Base-by-base conservation (phyloP, 2,329 filamentous ascomycete genomes). In the Hypoxylon sp. region DNA sequence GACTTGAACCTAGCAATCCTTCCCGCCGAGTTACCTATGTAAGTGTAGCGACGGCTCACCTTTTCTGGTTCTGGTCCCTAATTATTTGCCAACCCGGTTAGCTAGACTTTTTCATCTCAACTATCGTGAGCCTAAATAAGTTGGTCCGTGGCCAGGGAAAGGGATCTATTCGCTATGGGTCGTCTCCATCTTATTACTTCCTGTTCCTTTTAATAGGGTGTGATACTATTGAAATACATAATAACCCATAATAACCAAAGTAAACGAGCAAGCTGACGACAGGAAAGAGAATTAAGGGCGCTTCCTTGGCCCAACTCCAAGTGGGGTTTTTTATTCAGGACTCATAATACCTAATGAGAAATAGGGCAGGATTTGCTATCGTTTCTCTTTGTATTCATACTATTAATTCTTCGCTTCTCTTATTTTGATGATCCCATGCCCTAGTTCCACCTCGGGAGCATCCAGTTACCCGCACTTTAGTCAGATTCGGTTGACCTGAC, bases 401-500 rank as follows among this genome's bases (percentile, higher is more conserved):
- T 67, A 31, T 48, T 62, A 35, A 29, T 47, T 47, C 14, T 19
- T 17, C n/a, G 55, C 50, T 48, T 62, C 64, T 74, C 71, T 76
- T 71, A 74, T 73, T 75, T 75, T 69, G 71, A 72, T 69, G 53
- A 66, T 67, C 66, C 68, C 59, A 65, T 65, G 68, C 57, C 70
- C 66, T 70, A 70, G 65, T 63, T 74, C 74, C 70, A 72, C 74
- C 74, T 72, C 74, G 74, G 74, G 74, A 75, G 74, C 67, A 74
- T 71, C 74, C 74, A 74, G 72, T 70, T 70, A 71, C 71, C 74
- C 72, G 70, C 73, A 66, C 66, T 69, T 63, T 73, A 73, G 73
- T 69, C 61, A 71, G 64, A 70, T 68, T 71, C 71, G 68, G 67
- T 69, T 71, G 69, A 70, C 64, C 65, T 69, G 57, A 71, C 69